phyloP scores from a whole-genome alignment of 75 land plant species.

The Larix kaempferi region DNA sequence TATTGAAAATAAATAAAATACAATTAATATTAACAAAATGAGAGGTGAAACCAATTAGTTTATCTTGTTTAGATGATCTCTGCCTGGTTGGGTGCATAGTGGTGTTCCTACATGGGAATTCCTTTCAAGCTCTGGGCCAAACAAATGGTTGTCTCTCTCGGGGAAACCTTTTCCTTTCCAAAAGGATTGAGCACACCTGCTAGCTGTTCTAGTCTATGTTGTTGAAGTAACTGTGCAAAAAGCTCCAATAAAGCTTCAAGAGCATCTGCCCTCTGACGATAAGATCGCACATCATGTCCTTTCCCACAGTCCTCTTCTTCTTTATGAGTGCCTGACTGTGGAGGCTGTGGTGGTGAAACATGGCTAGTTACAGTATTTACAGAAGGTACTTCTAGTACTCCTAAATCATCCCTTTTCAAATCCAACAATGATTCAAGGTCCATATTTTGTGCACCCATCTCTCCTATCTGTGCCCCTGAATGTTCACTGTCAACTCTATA shows the following conservation, averaged over 20 bases:
- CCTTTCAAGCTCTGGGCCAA: slow-evolving; percentile 86
- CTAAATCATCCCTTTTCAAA: slow-evolving; percentile 5
- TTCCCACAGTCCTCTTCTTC: slow-evolving; percentile 22
- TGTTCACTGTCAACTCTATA: slow-evolving; percentile 72
- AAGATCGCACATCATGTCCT: slow-evolving; percentile 71
- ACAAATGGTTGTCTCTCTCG: slow-evolving; percentile 99
- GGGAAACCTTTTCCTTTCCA: slow-evolving; percentile 94
- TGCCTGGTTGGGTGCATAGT: too few species aligned
- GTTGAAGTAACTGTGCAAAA: slow-evolving; percentile 83
- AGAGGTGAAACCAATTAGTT: too few species aligned
- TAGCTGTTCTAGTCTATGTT: slow-evolving; percentile 87
- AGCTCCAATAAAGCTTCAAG: slow-evolving; percentile 90
- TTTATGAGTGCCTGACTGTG: neutral
- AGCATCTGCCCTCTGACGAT: slow-evolving; percentile 96
- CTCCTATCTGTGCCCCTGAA: slow-evolving; percentile 12
- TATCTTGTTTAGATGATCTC: too few species aligned
- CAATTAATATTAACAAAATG: too few species aligned
- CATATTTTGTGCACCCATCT: slow-evolving; percentile 36
- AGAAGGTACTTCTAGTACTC: neutral
- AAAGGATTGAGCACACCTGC: slow-evolving; percentile 91
- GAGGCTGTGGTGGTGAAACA: neutral
- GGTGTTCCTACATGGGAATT: too few species aligned
- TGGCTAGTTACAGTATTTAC: neutral
- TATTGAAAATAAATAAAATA: too few species aligned
- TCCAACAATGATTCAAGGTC: neutral